These are phyloP conservation scores for Trichocladium antarcticum DNA, from an alignment of 495 filamentous ascomycete genomes.

Conservation along the genomic window DNA sequence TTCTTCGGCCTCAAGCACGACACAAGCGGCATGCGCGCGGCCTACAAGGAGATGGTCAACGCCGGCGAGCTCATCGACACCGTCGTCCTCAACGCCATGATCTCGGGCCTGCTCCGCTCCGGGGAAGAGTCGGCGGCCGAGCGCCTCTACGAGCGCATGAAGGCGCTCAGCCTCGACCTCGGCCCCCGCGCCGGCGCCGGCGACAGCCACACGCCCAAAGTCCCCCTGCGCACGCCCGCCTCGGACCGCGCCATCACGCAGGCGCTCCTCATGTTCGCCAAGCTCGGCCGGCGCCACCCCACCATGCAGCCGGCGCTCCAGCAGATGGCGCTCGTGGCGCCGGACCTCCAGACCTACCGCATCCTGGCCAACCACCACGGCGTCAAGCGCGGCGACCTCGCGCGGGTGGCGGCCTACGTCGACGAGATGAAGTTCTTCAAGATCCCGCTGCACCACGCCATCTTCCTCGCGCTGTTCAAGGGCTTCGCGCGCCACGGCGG, in stretches of 20 bases:
- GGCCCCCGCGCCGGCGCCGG: neutral
- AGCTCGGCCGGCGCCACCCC: constrained; percentile 31
- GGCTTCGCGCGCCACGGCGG: constrained; percentile 65
- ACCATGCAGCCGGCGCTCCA: constrained; percentile 40
- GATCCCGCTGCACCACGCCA: constrained; percentile 47
- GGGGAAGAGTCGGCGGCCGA: constrained; percentile 64
- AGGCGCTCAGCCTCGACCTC: constrained; percentile 36
- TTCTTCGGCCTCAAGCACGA: constrained; percentile 64
- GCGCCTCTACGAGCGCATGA: constrained; percentile 74
- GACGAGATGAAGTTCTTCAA: constrained; percentile 52
- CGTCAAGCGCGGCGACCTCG: constrained; percentile 44
- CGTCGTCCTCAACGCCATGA: constrained; percentile 71
- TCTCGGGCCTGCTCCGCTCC: constrained; percentile 61
- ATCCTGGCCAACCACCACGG: constrained; percentile 50
- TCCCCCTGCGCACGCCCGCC: constrained; percentile 33
- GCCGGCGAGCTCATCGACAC: constrained; percentile 83
- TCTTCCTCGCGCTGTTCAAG: constrained; percentile 59
- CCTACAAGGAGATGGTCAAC: constrained; percentile 66
- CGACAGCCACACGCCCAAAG: neutral
- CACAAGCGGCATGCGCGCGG: constrained; percentile 52
- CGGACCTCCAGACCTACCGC: constrained; percentile 53
- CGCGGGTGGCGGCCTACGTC: constrained; percentile 45
- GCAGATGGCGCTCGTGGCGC: constrained; percentile 42
- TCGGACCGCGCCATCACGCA: constrained; percentile 44
- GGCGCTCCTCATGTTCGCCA: constrained; percentile 43